Evolutionary conservation across 202 grass and related monocot species (phyloP), one percentile per base, ranked within the genome.

Genomic region (Setaria italica): DNA sequence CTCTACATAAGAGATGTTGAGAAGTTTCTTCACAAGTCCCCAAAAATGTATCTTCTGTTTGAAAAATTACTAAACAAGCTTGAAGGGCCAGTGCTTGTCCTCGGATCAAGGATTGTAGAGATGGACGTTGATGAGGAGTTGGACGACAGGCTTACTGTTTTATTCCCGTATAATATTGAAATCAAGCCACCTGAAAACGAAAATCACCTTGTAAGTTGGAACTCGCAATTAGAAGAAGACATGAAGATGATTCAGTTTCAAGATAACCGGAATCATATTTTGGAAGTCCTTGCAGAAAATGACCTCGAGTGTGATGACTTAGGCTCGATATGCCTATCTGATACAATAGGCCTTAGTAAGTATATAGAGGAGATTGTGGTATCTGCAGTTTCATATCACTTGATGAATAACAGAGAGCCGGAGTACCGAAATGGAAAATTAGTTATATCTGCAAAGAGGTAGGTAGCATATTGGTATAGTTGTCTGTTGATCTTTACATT

Each of bases 171-270:
- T 72, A 99, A 91, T 57, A 92, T 99, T 65, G 91, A 99, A 75
- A 92, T 96, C 80, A 95, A 87, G 73, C 91, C 86, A 76, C 96
- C 96, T 48, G 88, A 94, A 87, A 88, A 86, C 43, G 93, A 91
- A 89, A 94, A 84, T 51, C 86, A 90, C 55, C 93, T 90, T 81
- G 93, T 95, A 62, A 94, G 86, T 76, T 99, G 96, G 96, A 96
- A 99, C 73, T 94, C 96, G 34, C 94, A 94, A 69, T 63, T 99
- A 74, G 96, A 99, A 92, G 96, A 99, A 92, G 96, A 99, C 86
- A 99, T 96, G 93, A 99, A 90, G 85, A 94, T 90, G 80, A 92
- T 99, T 60, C 93, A 92, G 37, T 95, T 89, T 82, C 93, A 99
- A 85, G 96, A 99, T 80, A 99, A 99, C 68, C 82, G 86, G 77